phyloP scores from a whole-genome alignment of 108 stramenopile species.

The Nitzschia sp. region DNA sequence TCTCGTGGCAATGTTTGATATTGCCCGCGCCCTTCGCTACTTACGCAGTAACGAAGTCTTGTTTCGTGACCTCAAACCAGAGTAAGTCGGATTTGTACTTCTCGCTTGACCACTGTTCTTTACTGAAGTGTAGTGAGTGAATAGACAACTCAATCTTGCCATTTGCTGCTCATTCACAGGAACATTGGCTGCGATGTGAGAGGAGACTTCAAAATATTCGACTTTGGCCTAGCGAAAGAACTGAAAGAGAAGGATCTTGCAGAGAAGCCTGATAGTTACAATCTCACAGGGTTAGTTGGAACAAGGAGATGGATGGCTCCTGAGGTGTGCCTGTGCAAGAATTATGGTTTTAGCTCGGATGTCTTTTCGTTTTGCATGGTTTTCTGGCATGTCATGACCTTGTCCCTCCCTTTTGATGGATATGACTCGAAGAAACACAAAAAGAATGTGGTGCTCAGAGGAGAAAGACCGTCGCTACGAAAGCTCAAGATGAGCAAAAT shows the following conservation, averaged over 20 bases:
- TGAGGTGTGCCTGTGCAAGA: slow-evolving; percentile 48
- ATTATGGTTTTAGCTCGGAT: slow-evolving; percentile 45
- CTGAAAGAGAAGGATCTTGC: slow-evolving; percentile 38
- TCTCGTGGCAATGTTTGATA: slow-evolving; percentile 44
- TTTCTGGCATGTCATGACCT: slow-evolving; percentile 45
- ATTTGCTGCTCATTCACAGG: too few species aligned
- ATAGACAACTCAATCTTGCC: too few species aligned
- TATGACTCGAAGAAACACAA: slow-evolving; percentile 35
- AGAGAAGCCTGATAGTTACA: slow-evolving; percentile 29
- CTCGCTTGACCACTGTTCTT: too few species aligned
- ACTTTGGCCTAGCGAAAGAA: slow-evolving; percentile 69
- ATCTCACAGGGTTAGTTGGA: slow-evolving; percentile 32
- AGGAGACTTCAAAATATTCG: slow-evolving; percentile 58
- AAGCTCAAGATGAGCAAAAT: background rate
- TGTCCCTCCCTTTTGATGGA: slow-evolving; percentile 25
- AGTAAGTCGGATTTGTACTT: slow-evolving; percentile 55
- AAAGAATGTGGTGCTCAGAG: slow-evolving; percentile 42
- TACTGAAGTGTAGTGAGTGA: too few species aligned
- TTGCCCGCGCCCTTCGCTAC: slow-evolving; percentile 58
- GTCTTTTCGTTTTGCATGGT: slow-evolving; percentile 43
- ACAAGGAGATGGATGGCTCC: slow-evolving; percentile 55
- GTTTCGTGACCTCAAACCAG: slow-evolving; percentile 53
- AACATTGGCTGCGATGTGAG: slow-evolving; percentile 68
- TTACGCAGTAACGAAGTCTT: slow-evolving; percentile 44
- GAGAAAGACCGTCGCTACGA: slow-evolving; percentile 21